Evolutionary conservation across 495 filamentous ascomycete species (phyloP).

Genomic region (Hypoxylon fuscum): DNA sequence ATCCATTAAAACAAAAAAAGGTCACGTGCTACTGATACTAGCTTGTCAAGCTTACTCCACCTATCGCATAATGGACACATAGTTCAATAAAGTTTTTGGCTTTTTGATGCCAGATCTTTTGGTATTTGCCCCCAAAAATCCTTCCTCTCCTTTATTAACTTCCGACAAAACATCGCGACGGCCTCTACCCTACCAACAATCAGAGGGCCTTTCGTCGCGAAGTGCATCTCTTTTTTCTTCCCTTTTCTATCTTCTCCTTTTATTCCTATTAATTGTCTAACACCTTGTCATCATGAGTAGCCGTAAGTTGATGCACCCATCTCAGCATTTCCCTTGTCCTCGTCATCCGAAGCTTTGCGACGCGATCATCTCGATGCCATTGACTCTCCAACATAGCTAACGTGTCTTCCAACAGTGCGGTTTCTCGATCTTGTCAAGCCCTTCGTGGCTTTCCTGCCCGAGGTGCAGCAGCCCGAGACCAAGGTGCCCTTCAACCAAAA

Average conservation of each 20-base stretch:
- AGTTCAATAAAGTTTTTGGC: conserved; percentile 45
- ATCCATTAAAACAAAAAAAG: too few relatives aligned
- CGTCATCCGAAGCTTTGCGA: conserved; percentile 42
- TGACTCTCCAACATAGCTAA: conserved; percentile 46
- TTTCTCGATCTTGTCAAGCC: conserved; percentile 99
- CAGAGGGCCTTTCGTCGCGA: conserved; percentile 48
- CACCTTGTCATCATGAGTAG: conserved; percentile 65
- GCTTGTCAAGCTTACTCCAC: conserved; percentile 49
- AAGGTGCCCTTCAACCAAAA: conserved; percentile 99
- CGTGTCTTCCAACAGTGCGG: conserved; percentile 72
- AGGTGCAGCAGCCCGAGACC: conserved; percentile 96
- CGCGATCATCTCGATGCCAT: conserved; percentile 49
- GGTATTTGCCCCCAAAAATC: conserved; percentile 44
- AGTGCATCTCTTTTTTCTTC: conserved; percentile 49
- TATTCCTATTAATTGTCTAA: conserved; percentile 46
- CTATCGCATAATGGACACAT: conserved; percentile 62
- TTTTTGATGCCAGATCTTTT: conserved; percentile 62
- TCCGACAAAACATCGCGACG: conserved; percentile 47
- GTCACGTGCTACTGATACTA: conserved; percentile 38
- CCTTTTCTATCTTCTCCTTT: conserved; percentile 54
- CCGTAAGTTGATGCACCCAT: conserved; percentile 59
- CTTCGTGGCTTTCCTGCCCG: conserved; percentile 97
- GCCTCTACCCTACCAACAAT: conserved; percentile 33
- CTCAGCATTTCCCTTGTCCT: conserved; percentile 37
- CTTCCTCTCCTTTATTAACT: conserved; percentile 47